Evolutionary conservation across 163 green algal genomes (phyloP).

Genomic region (Botryococcus braunii): DNA sequence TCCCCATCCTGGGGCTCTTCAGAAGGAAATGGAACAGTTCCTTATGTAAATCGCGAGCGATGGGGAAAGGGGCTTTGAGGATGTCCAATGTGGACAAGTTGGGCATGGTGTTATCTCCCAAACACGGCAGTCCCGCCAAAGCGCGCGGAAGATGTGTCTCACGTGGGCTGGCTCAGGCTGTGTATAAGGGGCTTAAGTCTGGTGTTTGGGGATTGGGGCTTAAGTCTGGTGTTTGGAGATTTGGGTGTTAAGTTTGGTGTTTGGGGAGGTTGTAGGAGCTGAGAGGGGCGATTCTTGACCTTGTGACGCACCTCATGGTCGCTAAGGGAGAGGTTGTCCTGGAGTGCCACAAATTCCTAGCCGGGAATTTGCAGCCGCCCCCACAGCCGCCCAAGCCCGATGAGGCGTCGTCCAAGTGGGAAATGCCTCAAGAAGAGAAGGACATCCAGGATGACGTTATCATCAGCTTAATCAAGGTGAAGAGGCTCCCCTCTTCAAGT

Average conservation of each 20-base stretch:
- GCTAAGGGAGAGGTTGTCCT: constrained; percentile 1
- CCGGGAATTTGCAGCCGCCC: constrained; percentile 6
- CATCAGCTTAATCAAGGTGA: constrained; percentile 8
- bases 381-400: not conserved
- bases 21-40: too few species aligned
- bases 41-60: too few species aligned
- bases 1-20: too few species aligned
- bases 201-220: not conserved
- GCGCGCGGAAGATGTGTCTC: not conserved
- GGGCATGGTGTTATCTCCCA: not conserved
- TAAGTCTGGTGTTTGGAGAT: not conserved
- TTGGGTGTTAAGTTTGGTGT: not conserved
- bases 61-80: too few species aligned
- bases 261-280: not conserved
- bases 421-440: not conserved
- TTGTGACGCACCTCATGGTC: constrained; percentile 8
- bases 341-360: constrained; percentile 6
- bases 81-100: constrained; percentile 4
- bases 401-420: not conserved
- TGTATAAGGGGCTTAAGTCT: not conserved
- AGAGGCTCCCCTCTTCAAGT: too few species aligned
- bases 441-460: constrained; percentile 14
- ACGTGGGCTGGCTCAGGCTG: not conserved
- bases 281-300: constrained; percentile 2
- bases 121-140: not conserved